Conservation (phyloP, 1,284 basidiomycete species). For the Marasmius fiardii region DNA sequence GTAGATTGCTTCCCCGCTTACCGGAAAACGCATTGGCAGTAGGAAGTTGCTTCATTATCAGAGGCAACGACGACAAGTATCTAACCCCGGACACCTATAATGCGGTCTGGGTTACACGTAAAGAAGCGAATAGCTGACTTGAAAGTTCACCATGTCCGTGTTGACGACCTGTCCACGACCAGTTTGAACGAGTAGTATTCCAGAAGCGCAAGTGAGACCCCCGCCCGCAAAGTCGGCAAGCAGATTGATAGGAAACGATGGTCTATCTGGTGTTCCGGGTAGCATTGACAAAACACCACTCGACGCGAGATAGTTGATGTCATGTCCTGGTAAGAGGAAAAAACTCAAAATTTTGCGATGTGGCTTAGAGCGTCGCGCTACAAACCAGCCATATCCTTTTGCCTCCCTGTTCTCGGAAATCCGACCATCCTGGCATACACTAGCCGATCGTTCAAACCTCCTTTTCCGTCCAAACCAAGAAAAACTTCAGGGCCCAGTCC, state of each 20-base stretch:
- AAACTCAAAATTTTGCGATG: not conserved
- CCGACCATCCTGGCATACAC: slow-evolving; percentile 68
- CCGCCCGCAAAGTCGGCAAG: slow-evolving; percentile 85
- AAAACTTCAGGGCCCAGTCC: slow-evolving; percentile 78
- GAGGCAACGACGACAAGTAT: slow-evolving; percentile 71
- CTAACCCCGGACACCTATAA: slow-evolving; percentile 73
- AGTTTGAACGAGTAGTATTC: slow-evolving; percentile 71
- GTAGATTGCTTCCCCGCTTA: slow-evolving; percentile 56
- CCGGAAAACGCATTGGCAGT: slow-evolving; percentile 37
- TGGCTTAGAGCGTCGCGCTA: not conserved
- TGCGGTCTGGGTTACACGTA: not conserved
- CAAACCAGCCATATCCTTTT: slow-evolving; percentile 69
- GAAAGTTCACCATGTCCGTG: slow-evolving; percentile 63
- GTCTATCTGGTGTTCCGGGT: slow-evolving; percentile 61
- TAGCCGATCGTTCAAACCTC: slow-evolving; percentile 56
- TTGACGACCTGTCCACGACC: slow-evolving; percentile 75
- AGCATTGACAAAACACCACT: slow-evolving; percentile 78
- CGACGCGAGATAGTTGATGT: slow-evolving; percentile 84
- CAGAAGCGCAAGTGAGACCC: slow-evolving; percentile 68
- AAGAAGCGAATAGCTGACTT: slow-evolving; percentile 1
- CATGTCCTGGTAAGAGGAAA: slow-evolving; percentile 58
- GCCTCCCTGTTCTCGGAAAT: slow-evolving; percentile 59
- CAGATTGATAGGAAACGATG: slow-evolving; percentile 72
- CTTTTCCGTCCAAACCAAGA: slow-evolving; percentile 38
- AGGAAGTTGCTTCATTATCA: slow-evolving; percentile 45